Evolutionary conservation across 2,329 filamentous ascomycete species (phyloP).

Genomic region (Tolypocladium tropicale): DNA sequence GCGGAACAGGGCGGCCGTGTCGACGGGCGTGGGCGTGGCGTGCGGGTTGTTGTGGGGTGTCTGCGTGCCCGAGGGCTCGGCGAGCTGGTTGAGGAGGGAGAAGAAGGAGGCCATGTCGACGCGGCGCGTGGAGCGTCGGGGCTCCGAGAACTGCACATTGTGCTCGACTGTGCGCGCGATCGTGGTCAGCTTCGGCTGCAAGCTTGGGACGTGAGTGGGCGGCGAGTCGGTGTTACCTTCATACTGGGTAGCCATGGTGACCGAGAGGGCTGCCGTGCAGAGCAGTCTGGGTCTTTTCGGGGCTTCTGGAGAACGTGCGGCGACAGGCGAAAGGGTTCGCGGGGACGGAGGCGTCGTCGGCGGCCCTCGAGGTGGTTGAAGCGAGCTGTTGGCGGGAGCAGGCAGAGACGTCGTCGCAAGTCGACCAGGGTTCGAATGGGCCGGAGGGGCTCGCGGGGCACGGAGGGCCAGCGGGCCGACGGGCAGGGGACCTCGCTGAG

Average conservation of each 20-base stretch:
- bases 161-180: conserved; percentile 44
- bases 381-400: not conserved
- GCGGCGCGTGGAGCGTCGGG: conserved; percentile 35
- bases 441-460: not conserved
- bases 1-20: conserved; percentile 45
- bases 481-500: not conserved
- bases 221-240: conserved; percentile 36
- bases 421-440: not conserved
- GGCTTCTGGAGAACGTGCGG: not conserved
- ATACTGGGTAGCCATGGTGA: conserved; percentile 45
- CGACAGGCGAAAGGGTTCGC: not conserved
- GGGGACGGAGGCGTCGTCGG: not conserved
- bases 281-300: not conserved
- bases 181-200: not conserved
- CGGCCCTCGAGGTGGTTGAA: not conserved
- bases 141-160: conserved; percentile 40
- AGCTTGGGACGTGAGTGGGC: not conserved
- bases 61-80: conserved; percentile 22
- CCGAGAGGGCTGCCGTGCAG: not conserved
- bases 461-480: not conserved
- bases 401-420: conserved; percentile 6
- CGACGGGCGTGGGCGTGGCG: conserved; percentile 49
- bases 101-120: conserved; percentile 55
- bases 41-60: conserved; percentile 40
- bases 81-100: conserved; percentile 45